Evolutionary conservation across 306 rosid genomes (phyloP).

Genomic region (Amphicarpaea edgeworthii): DNA sequence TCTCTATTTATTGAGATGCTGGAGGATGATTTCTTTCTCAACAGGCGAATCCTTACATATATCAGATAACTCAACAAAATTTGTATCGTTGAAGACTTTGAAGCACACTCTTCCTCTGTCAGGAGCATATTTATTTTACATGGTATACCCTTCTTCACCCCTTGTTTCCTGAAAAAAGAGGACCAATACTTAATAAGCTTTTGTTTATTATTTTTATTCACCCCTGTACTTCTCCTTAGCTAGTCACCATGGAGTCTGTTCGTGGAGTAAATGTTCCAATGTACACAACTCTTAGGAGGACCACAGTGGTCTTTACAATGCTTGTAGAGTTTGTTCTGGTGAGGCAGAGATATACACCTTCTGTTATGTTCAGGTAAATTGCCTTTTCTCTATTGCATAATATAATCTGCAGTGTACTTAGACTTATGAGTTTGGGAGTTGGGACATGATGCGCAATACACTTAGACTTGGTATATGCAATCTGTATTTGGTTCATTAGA

Average conservation of each 20-base stretch:
- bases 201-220: conserved; percentile 38
- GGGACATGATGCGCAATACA: too few species aligned
- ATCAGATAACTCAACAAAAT: conserved; percentile 60
- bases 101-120: conserved; percentile 83
- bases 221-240: conserved; percentile 67
- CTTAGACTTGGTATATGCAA: too few species aligned
- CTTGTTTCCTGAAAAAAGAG: not conserved
- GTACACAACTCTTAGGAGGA: conserved; percentile 96
- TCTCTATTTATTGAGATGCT: conserved; percentile 73
- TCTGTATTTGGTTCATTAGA: too few species aligned
- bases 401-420: not conserved
- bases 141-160: conserved; percentile 57
- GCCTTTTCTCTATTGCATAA: conserved; percentile 36
- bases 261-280: conserved; percentile 99
- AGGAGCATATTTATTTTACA: conserved; percentile 91
- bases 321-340: conserved; percentile 76
- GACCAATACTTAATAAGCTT: conserved; percentile 9
- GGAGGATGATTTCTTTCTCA: conserved; percentile 77
- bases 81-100: conserved; percentile 81
- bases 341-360: conserved; percentile 78
- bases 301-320: conserved; percentile 96
- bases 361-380: conserved; percentile 81
- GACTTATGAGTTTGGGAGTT: too few species aligned
- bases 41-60: conserved; percentile 60
- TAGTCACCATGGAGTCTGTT: conserved; percentile 95